These are phyloP conservation scores for Ensete glaucum DNA, from an alignment of 176 grass and related monocot species.

Conservation along the genomic window DNA sequence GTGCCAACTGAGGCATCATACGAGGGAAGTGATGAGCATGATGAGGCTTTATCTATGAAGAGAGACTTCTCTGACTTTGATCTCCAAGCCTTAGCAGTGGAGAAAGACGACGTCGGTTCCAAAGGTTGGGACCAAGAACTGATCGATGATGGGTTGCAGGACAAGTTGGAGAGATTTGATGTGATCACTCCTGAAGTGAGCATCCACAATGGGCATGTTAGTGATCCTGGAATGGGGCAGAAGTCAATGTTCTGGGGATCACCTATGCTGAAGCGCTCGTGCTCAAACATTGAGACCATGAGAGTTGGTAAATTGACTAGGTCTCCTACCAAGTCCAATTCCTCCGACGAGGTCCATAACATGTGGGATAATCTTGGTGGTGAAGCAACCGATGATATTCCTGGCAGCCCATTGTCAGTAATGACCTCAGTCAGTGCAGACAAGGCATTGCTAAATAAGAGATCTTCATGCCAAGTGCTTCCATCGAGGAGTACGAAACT, in stretches of 20 bases:
- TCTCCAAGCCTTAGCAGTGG: constrained; percentile 17
- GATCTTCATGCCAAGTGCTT: constrained; percentile 63
- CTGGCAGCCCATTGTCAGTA: constrained; percentile 47
- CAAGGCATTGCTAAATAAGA: constrained; percentile 47
- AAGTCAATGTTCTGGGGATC: constrained; percentile 6
- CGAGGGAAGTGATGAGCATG: constrained; percentile 25
- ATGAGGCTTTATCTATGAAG: constrained; percentile 25
- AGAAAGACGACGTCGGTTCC: neutral
- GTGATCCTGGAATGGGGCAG: constrained; percentile 11
- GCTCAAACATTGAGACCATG: constrained; percentile 91
- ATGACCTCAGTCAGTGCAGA: constrained; percentile 53
- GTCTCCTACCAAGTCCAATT: constrained; percentile 43
- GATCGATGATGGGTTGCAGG: neutral
- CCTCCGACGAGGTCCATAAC: constrained; percentile 37
- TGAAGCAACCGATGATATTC: constrained; percentile 7
- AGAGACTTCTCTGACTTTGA: constrained; percentile 20
- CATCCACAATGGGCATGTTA: constrained; percentile 17
- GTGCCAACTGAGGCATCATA: constrained; percentile 7
- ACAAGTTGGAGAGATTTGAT: neutral
- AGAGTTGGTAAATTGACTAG: constrained; percentile 26
- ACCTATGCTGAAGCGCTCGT: constrained; percentile 53
- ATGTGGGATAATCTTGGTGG: neutral
- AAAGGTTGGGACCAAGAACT: constrained; percentile 1
- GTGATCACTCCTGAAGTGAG: constrained; percentile 11
- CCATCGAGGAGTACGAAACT: constrained; percentile 63